These are phyloP conservation scores for Colletotrichum aenigma DNA, from an alignment of 2,329 filamentous ascomycete genomes.

Conservation along the genomic window DNA sequence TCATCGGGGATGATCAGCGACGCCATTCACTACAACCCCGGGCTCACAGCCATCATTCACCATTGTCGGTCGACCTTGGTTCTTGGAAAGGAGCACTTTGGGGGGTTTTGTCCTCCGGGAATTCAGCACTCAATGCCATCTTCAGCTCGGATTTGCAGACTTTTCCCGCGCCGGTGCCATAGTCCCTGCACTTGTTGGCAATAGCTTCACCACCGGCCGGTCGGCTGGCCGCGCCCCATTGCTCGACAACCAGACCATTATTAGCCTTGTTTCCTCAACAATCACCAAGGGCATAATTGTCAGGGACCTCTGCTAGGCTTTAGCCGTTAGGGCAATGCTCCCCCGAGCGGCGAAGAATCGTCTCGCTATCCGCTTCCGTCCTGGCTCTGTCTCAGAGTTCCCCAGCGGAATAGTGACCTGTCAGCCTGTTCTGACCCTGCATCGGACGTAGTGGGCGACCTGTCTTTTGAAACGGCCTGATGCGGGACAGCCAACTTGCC, in stretches of 20 bases:
- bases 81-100: not conserved
- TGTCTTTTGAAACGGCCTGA: conserved; percentile 12
- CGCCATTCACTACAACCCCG: not conserved
- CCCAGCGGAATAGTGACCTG: not conserved
- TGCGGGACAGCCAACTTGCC: conserved; percentile 1
- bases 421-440: conserved; percentile 1
- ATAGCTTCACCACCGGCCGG: not conserved
- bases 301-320: not conserved
- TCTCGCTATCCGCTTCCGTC: conserved; percentile 8
- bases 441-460: conserved; percentile 8
- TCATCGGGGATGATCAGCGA: conserved; percentile 12
- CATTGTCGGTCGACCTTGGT: not conserved
- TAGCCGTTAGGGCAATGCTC: not conserved
- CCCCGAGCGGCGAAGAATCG: not conserved
- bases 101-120: not conserved
- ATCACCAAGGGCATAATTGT: not conserved
- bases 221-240: not conserved
- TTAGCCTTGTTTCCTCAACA: not conserved
- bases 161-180: not conserved
- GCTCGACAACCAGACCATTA: not conserved
- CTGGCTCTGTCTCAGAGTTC: conserved; percentile 19
- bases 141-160: not conserved
- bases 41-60: not conserved
- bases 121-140: not conserved
- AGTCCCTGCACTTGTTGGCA: not conserved